Evolutionary conservation across 257 asterid genomes (phyloP), one percentile per base, ranked within the genome.

Genomic region (Gentiana dahurica): DNA sequence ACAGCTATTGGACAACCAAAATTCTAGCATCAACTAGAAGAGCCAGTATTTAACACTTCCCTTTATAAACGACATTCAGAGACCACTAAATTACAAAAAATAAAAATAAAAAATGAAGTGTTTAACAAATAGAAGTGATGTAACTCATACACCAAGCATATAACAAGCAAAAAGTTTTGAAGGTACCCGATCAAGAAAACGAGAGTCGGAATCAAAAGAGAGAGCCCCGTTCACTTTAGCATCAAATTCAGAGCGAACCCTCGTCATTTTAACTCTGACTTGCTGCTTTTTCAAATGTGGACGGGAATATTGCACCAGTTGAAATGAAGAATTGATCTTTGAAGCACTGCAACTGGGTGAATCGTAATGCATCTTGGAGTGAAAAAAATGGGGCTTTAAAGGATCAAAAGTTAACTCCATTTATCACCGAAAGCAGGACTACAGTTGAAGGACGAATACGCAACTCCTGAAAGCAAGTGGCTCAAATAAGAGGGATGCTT

Each of bases 141-240:
- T 9, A 33, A 4, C 38, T 10, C 15, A 44, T 12, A 24, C n/a
- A n/a, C 49, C 8, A 5, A 51, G 46, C 15, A 71, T 36, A 54
- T 3, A 32, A 34, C 4, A 36, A 12, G 45, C 54, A 37, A 59
- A 58, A 24, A 24, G 12, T 9, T 56, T 9, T 39, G 57, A 49
- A 65, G 85, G 68, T 59, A 91, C 98, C 93, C 97, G 77, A 77
- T 91, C 95, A 51, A 72, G 53, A 55, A 73, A 85, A 51, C 98
- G 95, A 63, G 93, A 68, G 81, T 87, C 98, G 34, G 79, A 79
- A 51, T 87, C 98, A 65, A 83, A 69, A 41, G 94, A 82, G 36
- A 81, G 73, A 45, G 83, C 75, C 32, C 95, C 97, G 65, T 91
- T 85, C 33, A 79, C 70, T 71, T 72, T 86, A 4, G 72, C 77